Base-by-base conservation (phyloP, 192 early-diverging fungal species). In the Entomortierella lignicola region DNA sequence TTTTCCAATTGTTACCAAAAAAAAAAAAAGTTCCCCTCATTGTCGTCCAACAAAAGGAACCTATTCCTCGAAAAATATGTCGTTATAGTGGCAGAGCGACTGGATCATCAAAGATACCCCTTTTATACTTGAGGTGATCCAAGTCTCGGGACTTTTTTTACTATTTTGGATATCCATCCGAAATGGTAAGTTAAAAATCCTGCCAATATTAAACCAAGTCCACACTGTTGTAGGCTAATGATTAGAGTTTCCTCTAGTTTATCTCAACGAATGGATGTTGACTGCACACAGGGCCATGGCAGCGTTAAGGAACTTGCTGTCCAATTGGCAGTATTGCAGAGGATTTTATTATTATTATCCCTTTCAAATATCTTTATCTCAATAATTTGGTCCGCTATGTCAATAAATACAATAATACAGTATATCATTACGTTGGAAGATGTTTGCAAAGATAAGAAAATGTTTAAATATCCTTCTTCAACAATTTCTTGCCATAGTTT, bases 221-320 rank as follows among this genome's bases (percentile, higher is more conserved):
- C 37, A 0, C 43, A 18, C 10, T 37, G 57, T n/a, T n/a, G n/a
- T n/a, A n/a, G n/a, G n/a, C n/a, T n/a, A n/a, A n/a, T n/a, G n/a
- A n/a, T n/a, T n/a, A n/a, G n/a, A n/a, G n/a, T 37, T 37, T 37
- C 10, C 34, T 37, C 10, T 37, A 7, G 10, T 37, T 7, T 37
- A 37, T 37, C 4, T 37, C 4, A 7, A 7, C 34, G 4, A 10
- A 37, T 10, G 34, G 34, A 10, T 10, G 44, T 41, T 72, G 71
- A 73, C 62, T 63, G 63, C 63, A 73, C 63, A 65, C 71, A 73
- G 71, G 71, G 71, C 71, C 71, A 60, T 48, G 55, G 59, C 63
- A 47, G 71, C 71, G 71, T 26, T 51, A 54, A 73, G 71, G 71
- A 37, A 64, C 71, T 73, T 73, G 71, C 71, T 57, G 27, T 48